phyloP scores from a whole-genome alignment of 2,329 filamentous ascomycete species.

The Dryadomyces sulphureus region DNA sequence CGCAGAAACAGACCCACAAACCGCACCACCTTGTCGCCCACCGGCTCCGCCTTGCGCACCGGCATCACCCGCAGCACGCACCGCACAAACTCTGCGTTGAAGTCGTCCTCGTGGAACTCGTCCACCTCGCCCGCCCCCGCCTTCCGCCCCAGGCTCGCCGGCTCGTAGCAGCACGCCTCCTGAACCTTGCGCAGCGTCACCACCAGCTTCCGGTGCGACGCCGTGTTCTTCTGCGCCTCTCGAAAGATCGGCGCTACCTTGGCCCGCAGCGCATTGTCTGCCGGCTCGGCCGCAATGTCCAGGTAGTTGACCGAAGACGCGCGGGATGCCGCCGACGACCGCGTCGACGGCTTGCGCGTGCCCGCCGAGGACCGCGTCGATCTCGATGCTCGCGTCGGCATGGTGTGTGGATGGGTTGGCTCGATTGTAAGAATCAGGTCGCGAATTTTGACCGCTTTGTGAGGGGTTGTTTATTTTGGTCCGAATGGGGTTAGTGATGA shows the following conservation, averaged over 20 bases:
- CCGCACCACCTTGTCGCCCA: constrained; percentile 70
- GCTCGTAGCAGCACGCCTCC: constrained; percentile 63
- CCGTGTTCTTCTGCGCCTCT: constrained; percentile 78
- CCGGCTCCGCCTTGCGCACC: constrained; percentile 82
- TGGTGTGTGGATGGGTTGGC: constrained; percentile 12
- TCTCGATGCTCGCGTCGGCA: constrained; percentile 35
- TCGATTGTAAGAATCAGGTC: neutral
- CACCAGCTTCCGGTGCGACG: constrained; percentile 77
- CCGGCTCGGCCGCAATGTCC: constrained; percentile 56
- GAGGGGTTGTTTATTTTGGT: constrained; percentile 9
- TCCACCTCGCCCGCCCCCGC: constrained; percentile 29
- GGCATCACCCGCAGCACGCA: constrained; percentile 71
- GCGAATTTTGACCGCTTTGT: too few species aligned
- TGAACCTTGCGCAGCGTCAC: constrained; percentile 83
- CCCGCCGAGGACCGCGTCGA: constrained; percentile 25
- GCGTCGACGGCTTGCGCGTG: constrained; percentile 23
- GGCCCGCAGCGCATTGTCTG: constrained; percentile 53
- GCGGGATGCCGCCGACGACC: constrained; percentile 31
- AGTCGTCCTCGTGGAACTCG: constrained; percentile 71
- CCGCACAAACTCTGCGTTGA: constrained; percentile 72
- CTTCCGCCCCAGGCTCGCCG: constrained; percentile 32
- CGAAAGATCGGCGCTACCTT: constrained; percentile 61
- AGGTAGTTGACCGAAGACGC: constrained; percentile 25
- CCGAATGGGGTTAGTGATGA: too few species aligned
- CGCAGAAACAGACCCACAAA: constrained; percentile 82